These are phyloP conservation scores for Cubamyces sp. DNA, from an alignment of 768 basidiomycete genomes.

Conservation along the genomic window DNA sequence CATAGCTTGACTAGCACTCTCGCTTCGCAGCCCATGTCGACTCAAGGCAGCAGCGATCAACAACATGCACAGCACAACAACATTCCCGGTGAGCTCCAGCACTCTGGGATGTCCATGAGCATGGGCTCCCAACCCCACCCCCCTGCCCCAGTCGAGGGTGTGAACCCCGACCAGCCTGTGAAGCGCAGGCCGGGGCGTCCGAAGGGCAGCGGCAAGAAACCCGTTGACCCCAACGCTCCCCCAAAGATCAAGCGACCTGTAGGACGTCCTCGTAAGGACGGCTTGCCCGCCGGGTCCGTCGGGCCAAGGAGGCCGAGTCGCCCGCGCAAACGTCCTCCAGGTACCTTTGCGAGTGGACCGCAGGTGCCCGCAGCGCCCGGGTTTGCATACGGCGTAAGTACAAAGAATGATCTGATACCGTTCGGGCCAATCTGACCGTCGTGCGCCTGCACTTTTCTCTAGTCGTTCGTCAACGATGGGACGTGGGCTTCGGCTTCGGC, in stretches of 20 bases:
- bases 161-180: slow-evolving; percentile 38
- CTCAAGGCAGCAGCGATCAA: slow-evolving; percentile 17
- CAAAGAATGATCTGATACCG: slow-evolving; percentile 1
- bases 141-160: slow-evolving; percentile 14
- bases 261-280: slow-evolving; percentile 81
- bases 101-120: slow-evolving; percentile 12
- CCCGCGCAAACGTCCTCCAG: slow-evolving; percentile 43
- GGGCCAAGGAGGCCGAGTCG: slow-evolving; percentile 46
- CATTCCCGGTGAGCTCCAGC: slow-evolving; percentile 16
- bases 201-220: slow-evolving; percentile 80
- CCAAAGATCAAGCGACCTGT: slow-evolving; percentile 77
- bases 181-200: slow-evolving; percentile 80
- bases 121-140: slow-evolving; percentile 19
- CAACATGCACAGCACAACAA: slow-evolving; percentile 15
- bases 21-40: slow-evolving; percentile 23
- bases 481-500: slow-evolving; percentile 30
- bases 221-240: slow-evolving; percentile 40
- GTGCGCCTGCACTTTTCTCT: background rate
- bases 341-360: slow-evolving; percentile 34
- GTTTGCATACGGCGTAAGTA: slow-evolving; percentile 24
- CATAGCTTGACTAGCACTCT: slow-evolving; percentile 29
- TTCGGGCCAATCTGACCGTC: background rate
- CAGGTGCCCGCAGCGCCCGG: slow-evolving; percentile 13
- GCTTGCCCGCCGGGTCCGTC: slow-evolving; percentile 76
- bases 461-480: slow-evolving; percentile 14